Evolutionary conservation across 495 filamentous ascomycete genomes (phyloP).

Genomic region (Oleoguttula mirabilis): DNA sequence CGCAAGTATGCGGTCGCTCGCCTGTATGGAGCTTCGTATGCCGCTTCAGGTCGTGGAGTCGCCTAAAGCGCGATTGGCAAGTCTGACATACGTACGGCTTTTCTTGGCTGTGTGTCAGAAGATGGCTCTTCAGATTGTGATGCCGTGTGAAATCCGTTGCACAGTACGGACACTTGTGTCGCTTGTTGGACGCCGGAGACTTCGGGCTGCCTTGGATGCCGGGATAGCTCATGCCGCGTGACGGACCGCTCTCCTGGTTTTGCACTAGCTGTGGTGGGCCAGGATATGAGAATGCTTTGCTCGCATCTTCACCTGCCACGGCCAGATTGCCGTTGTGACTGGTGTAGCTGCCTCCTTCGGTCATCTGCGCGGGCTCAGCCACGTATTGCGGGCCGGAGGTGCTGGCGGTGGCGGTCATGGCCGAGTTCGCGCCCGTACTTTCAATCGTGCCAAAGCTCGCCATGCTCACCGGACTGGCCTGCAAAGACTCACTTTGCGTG

Average conservation of each 20-base stretch:
- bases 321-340: slow-evolving; percentile 14
- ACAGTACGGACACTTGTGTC: slow-evolving; percentile 94
- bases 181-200: slow-evolving; percentile 65
- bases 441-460: slow-evolving; percentile 32
- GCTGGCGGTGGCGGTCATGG: slow-evolving; percentile 37
- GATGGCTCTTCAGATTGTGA: slow-evolving; percentile 97
- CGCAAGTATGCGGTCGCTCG: slow-evolving; percentile 86
- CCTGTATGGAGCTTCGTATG: slow-evolving; percentile 95
- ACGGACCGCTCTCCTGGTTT: slow-evolving; percentile 35
- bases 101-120: slow-evolving; percentile 96
- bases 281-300: slow-evolving; percentile 32
- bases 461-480: slow-evolving; percentile 35
- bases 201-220: slow-evolving; percentile 49
- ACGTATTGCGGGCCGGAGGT: slow-evolving; percentile 22
- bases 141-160: slow-evolving; percentile 92
- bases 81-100: slow-evolving; percentile 89
- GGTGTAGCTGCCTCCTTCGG: slow-evolving; percentile 19
- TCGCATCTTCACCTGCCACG: slow-evolving; percentile 22
- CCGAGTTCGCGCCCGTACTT: slow-evolving; percentile 21
- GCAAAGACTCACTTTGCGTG: slow-evolving; percentile 27
- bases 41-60: slow-evolving; percentile 89
- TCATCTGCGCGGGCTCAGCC: slow-evolving; percentile 21
- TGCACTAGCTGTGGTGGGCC: slow-evolving; percentile 27
- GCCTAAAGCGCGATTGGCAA: slow-evolving; percentile 79
- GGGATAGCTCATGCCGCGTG: slow-evolving; percentile 66